Evolutionary conservation across 192 early-diverging fungal species (phyloP).

Genomic region (Helicostylum pulchrum): DNA sequence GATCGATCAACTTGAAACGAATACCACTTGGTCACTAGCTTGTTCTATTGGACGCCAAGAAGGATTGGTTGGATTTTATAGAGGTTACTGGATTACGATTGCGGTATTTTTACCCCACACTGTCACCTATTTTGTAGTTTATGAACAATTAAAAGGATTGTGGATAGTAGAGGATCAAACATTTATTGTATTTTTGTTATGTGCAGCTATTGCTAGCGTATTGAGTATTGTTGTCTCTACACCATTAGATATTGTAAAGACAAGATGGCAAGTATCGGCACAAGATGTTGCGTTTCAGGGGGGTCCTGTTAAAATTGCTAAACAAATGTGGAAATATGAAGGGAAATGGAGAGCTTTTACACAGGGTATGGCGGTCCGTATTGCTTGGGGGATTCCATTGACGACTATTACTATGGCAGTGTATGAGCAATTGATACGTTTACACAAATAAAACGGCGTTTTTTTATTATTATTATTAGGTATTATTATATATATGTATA

Average conservation of each 20-base stretch:
- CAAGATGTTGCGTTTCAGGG: slow-evolving; percentile 18
- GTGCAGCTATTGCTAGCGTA: slow-evolving; percentile 54
- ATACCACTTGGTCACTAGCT: neutral
- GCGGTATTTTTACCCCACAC: slow-evolving; percentile 77
- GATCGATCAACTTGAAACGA: slow-evolving; percentile 6
- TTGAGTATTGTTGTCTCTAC: slow-evolving; percentile 63
- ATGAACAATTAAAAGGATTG: slow-evolving; percentile 54
- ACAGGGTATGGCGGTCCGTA: slow-evolving; percentile 57
- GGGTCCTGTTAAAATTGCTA: slow-evolving; percentile 37
- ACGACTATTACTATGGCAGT: slow-evolving; percentile 68
- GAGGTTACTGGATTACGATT: slow-evolving; percentile 65
- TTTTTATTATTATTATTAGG: neutral
- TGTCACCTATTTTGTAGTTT: slow-evolving; percentile 65
- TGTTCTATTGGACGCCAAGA: slow-evolving; percentile 28
- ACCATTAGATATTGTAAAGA: slow-evolving; percentile 75
- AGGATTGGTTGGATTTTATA: slow-evolving; percentile 65
- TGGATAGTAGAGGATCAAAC: neutral
- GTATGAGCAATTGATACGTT: slow-evolving; percentile 67
- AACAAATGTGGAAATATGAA: slow-evolving; percentile 40
- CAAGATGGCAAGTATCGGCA: slow-evolving; percentile 63
- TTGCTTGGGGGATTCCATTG: slow-evolving; percentile 65
- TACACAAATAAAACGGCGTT: neutral
- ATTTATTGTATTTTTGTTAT: slow-evolving; percentile 55
- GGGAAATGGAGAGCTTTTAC: slow-evolving; percentile 59
- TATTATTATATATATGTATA: neutral